phyloP scores from a whole-genome alignment of 73 alveolate genomes.

The Symbiodinium pilosum region DNA sequence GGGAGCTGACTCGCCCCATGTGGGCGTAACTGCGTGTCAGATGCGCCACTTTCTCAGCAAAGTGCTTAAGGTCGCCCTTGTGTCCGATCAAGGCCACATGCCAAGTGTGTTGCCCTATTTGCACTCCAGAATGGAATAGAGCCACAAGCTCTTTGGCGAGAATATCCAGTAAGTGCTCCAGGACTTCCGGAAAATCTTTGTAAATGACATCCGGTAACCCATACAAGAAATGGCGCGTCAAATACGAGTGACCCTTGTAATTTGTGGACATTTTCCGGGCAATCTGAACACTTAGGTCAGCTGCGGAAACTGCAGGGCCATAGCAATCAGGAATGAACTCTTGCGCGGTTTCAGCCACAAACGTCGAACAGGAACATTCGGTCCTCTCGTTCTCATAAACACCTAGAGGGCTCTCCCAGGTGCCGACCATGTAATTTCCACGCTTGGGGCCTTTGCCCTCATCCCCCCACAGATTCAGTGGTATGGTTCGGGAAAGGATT shows the following conservation, averaged over 20 bases:
- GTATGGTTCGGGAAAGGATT: background rate
- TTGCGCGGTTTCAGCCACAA: background rate
- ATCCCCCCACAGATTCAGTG: background rate
- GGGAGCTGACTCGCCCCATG: too few species aligned
- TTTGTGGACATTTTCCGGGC: too few species aligned
- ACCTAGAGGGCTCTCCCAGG: background rate
- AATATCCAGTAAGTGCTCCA: background rate
- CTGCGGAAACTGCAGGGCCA: background rate
- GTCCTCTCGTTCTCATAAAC: background rate
- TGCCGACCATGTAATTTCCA: background rate
- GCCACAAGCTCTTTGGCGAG: background rate
- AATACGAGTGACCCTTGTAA: background rate
- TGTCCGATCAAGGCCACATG: background rate
- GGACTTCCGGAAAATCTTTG: background rate
- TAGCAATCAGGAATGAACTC: background rate
- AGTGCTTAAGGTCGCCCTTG: slow-evolving; percentile 41
- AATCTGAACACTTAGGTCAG: background rate
- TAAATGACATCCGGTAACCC: slow-evolving; percentile 19
- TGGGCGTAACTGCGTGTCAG: background rate
- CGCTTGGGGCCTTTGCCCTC: slow-evolving; percentile 48
- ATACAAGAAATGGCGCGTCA: slow-evolving; percentile 4
- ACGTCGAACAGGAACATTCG: background rate
- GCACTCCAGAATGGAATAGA: background rate
- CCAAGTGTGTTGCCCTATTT: background rate
- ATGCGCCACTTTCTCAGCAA: background rate